A percentile compares a stretch with the other conserved stretches of the same genome.
Evolutionary conservation across 768 basidiomycete species (phyloP).

Genomic region (Lactifluus rugatus): DNA sequence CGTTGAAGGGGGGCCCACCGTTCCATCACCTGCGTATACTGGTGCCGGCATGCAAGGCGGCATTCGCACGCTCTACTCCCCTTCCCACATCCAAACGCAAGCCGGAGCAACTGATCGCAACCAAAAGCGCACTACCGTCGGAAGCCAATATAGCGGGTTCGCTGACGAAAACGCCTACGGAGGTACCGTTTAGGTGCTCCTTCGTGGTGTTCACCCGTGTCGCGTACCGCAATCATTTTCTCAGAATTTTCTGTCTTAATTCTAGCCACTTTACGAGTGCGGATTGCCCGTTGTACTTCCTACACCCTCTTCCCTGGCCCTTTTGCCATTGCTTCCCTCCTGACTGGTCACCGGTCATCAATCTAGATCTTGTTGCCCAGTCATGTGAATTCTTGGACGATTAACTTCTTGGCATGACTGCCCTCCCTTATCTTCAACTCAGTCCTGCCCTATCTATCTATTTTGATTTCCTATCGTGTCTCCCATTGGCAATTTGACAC

Average conservation of each 20-base stretch:
- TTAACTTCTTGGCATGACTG: neutral
- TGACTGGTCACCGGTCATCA: neutral
- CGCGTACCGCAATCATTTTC: neutral
- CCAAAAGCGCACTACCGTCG: conserved; percentile 22
- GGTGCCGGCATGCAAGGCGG: conserved; percentile 23
- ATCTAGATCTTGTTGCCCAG: neutral
- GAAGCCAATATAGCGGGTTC: conserved; percentile 24
- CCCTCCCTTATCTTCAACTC: neutral
- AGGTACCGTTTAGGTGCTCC: conserved; percentile 18
- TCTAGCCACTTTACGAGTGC: neutral
- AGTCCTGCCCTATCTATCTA: neutral
- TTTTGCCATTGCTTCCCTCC: neutral
- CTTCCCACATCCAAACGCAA: conserved; percentile 11
- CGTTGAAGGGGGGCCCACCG: conserved; percentile 17
- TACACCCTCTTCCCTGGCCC: neutral
- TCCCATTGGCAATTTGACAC: neutral
- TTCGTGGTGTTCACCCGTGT: neutral
- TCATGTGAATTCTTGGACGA: neutral
- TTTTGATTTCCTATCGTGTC: neutral
- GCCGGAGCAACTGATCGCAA: neutral
- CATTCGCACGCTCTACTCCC: conserved; percentile 29
- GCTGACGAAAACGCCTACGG: conserved; percentile 23
- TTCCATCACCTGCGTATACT: conserved; percentile 23
- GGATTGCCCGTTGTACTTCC: conserved; percentile 1
- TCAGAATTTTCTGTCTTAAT: neutral